These are phyloP conservation scores for Phytophthora capsici DNA, from an alignment of 352 stramenopile species.

Conservation along the genomic window DNA sequence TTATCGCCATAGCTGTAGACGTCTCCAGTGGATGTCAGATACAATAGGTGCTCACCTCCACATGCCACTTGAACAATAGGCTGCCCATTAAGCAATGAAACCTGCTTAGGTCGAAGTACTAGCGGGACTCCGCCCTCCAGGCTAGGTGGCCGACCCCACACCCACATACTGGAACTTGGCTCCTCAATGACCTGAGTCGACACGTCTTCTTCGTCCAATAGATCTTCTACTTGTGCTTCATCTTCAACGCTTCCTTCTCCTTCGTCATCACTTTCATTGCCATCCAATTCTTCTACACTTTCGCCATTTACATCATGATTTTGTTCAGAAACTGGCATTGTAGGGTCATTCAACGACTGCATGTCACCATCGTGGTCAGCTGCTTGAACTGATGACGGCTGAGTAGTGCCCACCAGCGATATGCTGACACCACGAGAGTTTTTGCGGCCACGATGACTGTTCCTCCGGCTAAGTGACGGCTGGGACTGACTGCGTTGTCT, in stretches of 20 bases:
- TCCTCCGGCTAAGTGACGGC: conserved; percentile 22
- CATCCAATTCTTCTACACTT: conserved; percentile 23
- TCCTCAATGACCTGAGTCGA: conserved; percentile 23
- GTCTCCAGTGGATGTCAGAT: conserved; percentile 75
- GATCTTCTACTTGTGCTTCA: conserved; percentile 9
- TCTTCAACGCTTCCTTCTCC: conserved; percentile 26
- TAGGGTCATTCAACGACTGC: neutral
- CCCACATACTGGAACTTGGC: conserved; percentile 50
- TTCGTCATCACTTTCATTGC: conserved; percentile 36
- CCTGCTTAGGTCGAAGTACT: conserved; percentile 70
- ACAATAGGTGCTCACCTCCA: conserved; percentile 78
- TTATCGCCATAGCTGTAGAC: conserved; percentile 82
- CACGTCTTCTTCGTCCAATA: neutral
- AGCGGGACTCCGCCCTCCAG: conserved; percentile 56
- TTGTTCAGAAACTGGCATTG: conserved; percentile 1
- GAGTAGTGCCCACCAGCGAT: neutral
- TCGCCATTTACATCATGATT: neutral
- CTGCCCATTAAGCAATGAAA: conserved; percentile 60
- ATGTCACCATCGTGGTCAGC: neutral
- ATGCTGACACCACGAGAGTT: conserved; percentile 6
- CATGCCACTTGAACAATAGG: conserved; percentile 78
- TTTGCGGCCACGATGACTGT: conserved; percentile 12
- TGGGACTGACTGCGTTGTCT: conserved; percentile 29
- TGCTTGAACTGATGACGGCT: neutral
- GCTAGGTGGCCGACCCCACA: conserved; percentile 75